Base-by-base conservation (phyloP, 192 early-diverging fungal genomes). In the Phlyctochytrium arcticum region DNA sequence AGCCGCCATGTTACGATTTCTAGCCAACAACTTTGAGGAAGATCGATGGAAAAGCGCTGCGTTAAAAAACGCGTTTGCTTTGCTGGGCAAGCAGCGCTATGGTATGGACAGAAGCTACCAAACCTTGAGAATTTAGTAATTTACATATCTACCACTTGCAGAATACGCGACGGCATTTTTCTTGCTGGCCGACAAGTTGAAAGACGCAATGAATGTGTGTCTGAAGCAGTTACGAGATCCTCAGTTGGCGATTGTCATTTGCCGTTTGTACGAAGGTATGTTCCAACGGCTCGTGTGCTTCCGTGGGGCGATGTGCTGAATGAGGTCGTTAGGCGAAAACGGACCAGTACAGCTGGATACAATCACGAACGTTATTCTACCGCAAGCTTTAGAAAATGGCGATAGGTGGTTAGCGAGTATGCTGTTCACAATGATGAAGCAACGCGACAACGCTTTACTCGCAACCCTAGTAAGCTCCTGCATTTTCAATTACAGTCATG, bases 11-110 rank as follows among this genome's bases (percentile, higher is more conserved):
- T 46, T 92, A n/a, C 81, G 83, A 34, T 98, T 99, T 70, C 72
- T 99, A 46, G 79, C 85, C 5, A 90, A 98, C 75, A 91, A 98
- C 74, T 99, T 99, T 81, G 79, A 84, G 15, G 84, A 91, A 53
- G 79, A 87, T 4, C 75, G 91, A 37, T 99, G 97, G 97, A 86
- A 83, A 62, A 93, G 87, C 15, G 94, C 95, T 0, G 97, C 97
- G 2, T 73, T 87, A n/a, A 99, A 99, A 68, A 99, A 99, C 66
- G 97, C 97, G 3, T 99, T 91, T 75, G 97, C 90, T n/a, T 69
- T 99, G 35, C 73, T 99, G 24, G 92, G 95, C 59, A 92, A 92
- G 63, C 94, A 97, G 60, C 80, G 95, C 47, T 98, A 91, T 65
- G 85, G 90, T 91, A 78, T n/a, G 63, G 60, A 19, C n/a, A 44